A percentile compares a stretch with the other conserved stretches of the same genome.
Evolutionary conservation across 1,139 yeast species (phyloP).

Genomic region (Suhomyces kunorum): DNA sequence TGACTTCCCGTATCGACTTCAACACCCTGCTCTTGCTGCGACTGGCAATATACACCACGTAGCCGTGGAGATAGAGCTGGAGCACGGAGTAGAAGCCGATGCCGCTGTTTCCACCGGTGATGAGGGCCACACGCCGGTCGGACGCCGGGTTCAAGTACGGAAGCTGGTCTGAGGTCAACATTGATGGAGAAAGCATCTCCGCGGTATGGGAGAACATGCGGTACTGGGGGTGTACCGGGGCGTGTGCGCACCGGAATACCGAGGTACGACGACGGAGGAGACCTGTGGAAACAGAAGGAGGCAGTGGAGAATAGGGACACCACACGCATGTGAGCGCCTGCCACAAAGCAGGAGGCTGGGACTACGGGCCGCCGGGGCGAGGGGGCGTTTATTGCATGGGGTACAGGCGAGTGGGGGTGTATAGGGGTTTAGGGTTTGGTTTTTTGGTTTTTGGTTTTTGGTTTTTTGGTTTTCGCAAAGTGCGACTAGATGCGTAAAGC

Average conservation of each 20-base stretch:
- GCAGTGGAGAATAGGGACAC: no score
- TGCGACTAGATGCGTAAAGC: no score
- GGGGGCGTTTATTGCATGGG: no score
- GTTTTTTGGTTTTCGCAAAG: no score
- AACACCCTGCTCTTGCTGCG: constrained; percentile 38
- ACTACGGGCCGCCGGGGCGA: no score
- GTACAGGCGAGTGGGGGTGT: no score
- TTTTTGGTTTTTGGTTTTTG: no score
- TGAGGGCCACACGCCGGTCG: constrained; percentile 42
- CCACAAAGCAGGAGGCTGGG: no score
- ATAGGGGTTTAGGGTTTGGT: no score
- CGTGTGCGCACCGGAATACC: not conserved
- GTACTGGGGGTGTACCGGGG: not conserved
- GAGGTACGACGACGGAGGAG: no score
- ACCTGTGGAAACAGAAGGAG: no score
- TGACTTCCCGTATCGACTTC: constrained; percentile 39
- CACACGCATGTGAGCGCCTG: no score
- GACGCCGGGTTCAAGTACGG: constrained; percentile 35
- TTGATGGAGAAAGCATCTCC: not conserved
- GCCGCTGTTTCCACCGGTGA: constrained; percentile 51
- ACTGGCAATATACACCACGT: constrained; percentile 43
- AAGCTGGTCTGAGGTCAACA: constrained; percentile 28
- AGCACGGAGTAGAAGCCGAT: constrained; percentile 46
- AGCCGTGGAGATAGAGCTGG: constrained; percentile 47
- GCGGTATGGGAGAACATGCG: not conserved